Conservation (phyloP, 2,329 filamentous ascomycete genomes). For the Pseudofabraea citricarpa region DNA sequence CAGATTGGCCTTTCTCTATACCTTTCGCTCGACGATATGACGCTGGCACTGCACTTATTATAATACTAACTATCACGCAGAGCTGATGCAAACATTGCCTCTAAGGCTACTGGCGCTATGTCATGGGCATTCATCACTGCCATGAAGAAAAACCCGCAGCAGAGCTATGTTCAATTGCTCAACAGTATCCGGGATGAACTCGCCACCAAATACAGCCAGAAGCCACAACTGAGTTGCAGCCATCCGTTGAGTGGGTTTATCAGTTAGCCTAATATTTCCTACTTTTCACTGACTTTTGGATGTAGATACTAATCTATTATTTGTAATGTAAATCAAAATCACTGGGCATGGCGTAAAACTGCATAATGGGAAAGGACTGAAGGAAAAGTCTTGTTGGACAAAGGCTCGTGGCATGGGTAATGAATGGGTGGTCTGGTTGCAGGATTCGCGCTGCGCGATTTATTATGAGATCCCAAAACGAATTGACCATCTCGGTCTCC, state of each 20-base stretch:
- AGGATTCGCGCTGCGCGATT: too few relatives aligned
- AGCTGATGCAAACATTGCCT: conserved; percentile 78
- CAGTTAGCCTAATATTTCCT: too few relatives aligned
- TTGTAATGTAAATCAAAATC: conserved; percentile 57
- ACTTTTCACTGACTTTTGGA: not conserved
- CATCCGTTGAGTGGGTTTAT: conserved; percentile 80
- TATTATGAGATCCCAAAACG: too few relatives aligned
- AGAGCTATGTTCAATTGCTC: conserved; percentile 92
- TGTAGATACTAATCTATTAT: conserved; percentile 57
- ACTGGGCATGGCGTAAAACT: conserved; percentile 15
- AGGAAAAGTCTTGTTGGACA: too few relatives aligned
- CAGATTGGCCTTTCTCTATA: not conserved
- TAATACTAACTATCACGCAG: conserved; percentile 39
- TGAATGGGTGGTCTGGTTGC: too few relatives aligned
- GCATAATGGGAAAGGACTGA: conserved; percentile 11
- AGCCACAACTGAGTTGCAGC: conserved; percentile 93
- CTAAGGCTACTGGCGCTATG: conserved; percentile 95
- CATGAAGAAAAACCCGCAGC: conserved; percentile 87
- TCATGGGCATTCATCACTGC: conserved; percentile 93
- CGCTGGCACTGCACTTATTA: not conserved
- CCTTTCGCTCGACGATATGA: not conserved
- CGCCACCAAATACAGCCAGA: conserved; percentile 81
- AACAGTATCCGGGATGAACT: conserved; percentile 94
- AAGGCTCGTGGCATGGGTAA: too few relatives aligned
- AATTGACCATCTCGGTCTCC: too few relatives aligned